Conservation (phyloP, 805 yeast species). For the Monosporozyma unispora region DNA sequence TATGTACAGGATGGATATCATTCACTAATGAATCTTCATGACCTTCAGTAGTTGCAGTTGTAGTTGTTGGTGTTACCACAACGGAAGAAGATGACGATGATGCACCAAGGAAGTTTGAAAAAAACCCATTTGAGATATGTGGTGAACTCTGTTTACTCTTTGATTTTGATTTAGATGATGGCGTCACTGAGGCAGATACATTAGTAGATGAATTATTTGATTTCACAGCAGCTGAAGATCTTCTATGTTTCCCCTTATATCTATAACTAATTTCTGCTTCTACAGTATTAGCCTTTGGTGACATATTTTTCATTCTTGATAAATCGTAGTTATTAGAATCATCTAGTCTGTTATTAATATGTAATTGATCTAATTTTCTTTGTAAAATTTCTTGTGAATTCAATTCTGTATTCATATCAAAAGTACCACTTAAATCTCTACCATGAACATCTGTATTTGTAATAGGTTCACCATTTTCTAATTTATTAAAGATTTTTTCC, state of each 20-base stretch:
- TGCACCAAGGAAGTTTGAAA: constrained; percentile 19
- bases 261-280: constrained; percentile 26
- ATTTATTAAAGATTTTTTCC: constrained; percentile 16
- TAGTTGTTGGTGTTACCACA: neutral
- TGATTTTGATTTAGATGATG: neutral
- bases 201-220: neutral
- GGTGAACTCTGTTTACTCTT: constrained; percentile 1
- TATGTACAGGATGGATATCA: neutral
- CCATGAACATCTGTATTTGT: constrained; percentile 19
- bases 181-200: neutral
- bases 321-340: constrained; percentile 3
- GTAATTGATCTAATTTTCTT: constrained; percentile 26
- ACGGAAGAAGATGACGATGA: constrained; percentile 5
- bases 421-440: constrained; percentile 23
- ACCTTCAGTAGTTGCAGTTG: neutral
- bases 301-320: constrained; percentile 7
- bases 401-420: constrained; percentile 15
- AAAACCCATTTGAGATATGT: constrained; percentile 15
- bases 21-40: neutral
- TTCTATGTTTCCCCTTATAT: constrained; percentile 15
- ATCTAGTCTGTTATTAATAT: constrained; percentile 18
- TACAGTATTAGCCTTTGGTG: constrained; percentile 9
- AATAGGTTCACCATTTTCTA: constrained; percentile 20
- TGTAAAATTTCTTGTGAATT: constrained; percentile 20
- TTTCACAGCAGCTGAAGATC: neutral